phyloP scores from a whole-genome alignment of 768 basidiomycete genomes.

The Amanita brunnescens region DNA sequence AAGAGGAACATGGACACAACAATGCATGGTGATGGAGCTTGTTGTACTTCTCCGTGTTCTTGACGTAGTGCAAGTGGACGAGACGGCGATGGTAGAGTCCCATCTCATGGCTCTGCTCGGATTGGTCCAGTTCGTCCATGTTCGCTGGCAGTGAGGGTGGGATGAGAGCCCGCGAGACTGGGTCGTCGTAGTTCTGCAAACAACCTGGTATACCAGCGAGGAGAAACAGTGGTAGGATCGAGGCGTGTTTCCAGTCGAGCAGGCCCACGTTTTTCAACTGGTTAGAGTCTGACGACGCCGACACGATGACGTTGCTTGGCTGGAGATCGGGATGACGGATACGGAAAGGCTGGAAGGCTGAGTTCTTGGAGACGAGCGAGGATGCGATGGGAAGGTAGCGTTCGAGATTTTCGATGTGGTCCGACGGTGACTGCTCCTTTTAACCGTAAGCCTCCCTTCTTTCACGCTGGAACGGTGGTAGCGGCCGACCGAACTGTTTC shows the following conservation, averaged over 20 bases:
- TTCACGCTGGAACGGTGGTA: constrained; percentile 26
- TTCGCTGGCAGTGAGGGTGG: constrained; percentile 35
- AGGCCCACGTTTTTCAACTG: constrained; percentile 19
- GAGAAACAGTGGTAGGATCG: constrained; percentile 46
- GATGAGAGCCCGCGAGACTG: constrained; percentile 27
- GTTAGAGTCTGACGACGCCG: constrained; percentile 17
- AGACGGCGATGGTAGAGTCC: constrained; percentile 36
- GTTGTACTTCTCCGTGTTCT: constrained; percentile 36
- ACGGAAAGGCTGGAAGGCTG: constrained; percentile 15
- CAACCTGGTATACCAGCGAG: constrained; percentile 31
- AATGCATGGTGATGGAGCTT: constrained; percentile 30
- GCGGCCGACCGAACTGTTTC: constrained; percentile 36
- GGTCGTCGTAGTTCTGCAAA: constrained; percentile 40
- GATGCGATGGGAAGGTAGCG: constrained; percentile 40
- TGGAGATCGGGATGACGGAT: constrained; percentile 49
- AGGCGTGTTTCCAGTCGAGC: constrained; percentile 45
- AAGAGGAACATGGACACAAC: neutral
- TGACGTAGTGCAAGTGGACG: constrained; percentile 42
- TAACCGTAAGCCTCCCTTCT: constrained; percentile 29
- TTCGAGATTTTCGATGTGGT: constrained; percentile 39
- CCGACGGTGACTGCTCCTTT: constrained; percentile 30
- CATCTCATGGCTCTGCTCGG: constrained; percentile 21
- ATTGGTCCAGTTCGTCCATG: constrained; percentile 29
- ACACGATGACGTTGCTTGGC: constrained; percentile 39
- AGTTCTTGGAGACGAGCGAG: constrained; percentile 34